Evolutionary conservation across 345 rosid species (phyloP).

Genomic region (Acer yangbiense): DNA sequence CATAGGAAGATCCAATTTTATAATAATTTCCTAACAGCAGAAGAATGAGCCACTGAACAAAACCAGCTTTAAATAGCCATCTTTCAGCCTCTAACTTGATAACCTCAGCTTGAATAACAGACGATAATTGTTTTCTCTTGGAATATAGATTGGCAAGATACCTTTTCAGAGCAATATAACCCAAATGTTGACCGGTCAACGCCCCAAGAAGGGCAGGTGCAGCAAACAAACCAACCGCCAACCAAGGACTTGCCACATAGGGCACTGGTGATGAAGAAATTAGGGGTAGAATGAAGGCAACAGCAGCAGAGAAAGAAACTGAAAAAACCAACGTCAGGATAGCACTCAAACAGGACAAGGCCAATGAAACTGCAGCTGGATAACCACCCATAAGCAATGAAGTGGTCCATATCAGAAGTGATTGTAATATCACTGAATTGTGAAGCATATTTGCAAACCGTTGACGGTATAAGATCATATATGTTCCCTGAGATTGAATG

Average conservation of each 20-base stretch:
- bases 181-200: conserved; percentile 81
- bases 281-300: conserved; percentile 71
- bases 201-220: conserved; percentile 93
- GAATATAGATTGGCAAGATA: conserved; percentile 51
- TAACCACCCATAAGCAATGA: conserved; percentile 91
- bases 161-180: conserved; percentile 54
- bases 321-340: conserved; percentile 74
- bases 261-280: conserved; percentile 80
- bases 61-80: conserved; percentile 90
- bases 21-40: conserved; percentile 70
- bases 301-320: conserved; percentile 61
- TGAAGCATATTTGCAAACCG: conserved; percentile 72
- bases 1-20: conserved; percentile 72
- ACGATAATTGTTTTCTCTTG: conserved; percentile 51
- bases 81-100: conserved; percentile 89
- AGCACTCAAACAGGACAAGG: conserved; percentile 66
- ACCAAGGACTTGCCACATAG: conserved; percentile 79
- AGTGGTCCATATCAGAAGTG: conserved; percentile 76
- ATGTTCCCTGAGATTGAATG: conserved; percentile 64
- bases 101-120: conserved; percentile 49
- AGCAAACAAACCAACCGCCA: conserved; percentile 79
- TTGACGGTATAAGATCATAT: conserved; percentile 74
- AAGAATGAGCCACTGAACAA: conserved; percentile 82
- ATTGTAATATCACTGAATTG: conserved; percentile 80
- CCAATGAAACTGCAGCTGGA: conserved; percentile 64